Evolutionary conservation across 2,329 filamentous ascomycete species (phyloP).

Genomic region (Fusarium sacchari): DNA sequence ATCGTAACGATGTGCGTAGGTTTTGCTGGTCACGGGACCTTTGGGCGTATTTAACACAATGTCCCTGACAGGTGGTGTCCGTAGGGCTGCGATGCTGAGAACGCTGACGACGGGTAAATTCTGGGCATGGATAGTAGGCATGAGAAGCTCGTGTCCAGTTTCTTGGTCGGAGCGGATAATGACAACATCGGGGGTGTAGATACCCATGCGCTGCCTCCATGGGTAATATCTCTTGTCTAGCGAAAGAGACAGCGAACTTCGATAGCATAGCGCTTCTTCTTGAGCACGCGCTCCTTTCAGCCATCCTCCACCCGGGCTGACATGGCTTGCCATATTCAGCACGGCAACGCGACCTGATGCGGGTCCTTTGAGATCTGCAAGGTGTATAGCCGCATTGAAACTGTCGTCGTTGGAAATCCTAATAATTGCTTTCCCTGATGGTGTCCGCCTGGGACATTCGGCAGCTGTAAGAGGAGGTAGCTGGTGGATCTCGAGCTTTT

Average conservation of each 20-base stretch:
- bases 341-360: constrained; percentile 60
- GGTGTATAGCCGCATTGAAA: constrained; percentile 63
- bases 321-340: constrained; percentile 72
- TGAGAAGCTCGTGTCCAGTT: constrained; percentile 58
- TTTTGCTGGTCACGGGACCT: constrained; percentile 42
- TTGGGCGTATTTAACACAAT: constrained; percentile 26
- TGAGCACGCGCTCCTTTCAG: constrained; percentile 69
- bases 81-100: constrained; percentile 68
- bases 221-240: constrained; percentile 64
- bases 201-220: constrained; percentile 57
- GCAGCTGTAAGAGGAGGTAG: constrained; percentile 52
- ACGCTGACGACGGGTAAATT: constrained; percentile 65
- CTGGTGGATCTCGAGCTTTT: constrained; percentile 43
- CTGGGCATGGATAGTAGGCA: constrained; percentile 44
- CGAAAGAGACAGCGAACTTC: constrained; percentile 63
- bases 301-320: constrained; percentile 71
- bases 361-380: constrained; percentile 43
- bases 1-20: constrained; percentile 56
- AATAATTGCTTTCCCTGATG: constrained; percentile 49
- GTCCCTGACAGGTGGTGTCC: constrained; percentile 49
- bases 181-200: constrained; percentile 70
- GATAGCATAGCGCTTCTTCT: constrained; percentile 75
- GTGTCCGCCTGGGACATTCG: constrained; percentile 55
- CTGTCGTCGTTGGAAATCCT: constrained; percentile 66
- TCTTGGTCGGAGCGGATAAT: constrained; percentile 64